These are phyloP conservation scores for Pseudonitzschia delicatissima DNA, from an alignment of 108 stramenopile species.

Conservation along the genomic window DNA sequence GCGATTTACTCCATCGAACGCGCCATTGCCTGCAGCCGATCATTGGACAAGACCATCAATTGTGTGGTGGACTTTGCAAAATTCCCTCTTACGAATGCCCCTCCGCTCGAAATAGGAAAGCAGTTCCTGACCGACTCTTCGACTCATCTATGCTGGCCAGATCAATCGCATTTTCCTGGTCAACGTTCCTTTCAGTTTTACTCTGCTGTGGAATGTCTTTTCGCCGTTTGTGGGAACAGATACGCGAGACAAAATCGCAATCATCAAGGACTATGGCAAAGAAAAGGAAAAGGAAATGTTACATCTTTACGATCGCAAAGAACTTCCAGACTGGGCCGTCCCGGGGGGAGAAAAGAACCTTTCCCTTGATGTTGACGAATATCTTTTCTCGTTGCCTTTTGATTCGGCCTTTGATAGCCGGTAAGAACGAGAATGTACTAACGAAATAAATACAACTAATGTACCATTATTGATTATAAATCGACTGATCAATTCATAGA, in stretches of 20 bases:
- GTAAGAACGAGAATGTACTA: neutral
- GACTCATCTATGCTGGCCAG: constrained; percentile 39
- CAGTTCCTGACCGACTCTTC: constrained; percentile 31
- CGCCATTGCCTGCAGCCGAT: constrained; percentile 40
- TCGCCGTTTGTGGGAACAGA: constrained; percentile 31
- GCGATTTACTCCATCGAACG: constrained; percentile 45
- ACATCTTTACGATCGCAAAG: constrained; percentile 20
- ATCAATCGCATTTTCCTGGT: constrained; percentile 39
- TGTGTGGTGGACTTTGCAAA: constrained; percentile 43
- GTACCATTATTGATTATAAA: too few relatives aligned
- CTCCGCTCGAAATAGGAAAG: constrained; percentile 32
- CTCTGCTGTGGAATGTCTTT: constrained; percentile 37
- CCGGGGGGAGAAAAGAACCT: constrained; percentile 26
- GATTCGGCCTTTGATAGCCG: constrained; percentile 13
- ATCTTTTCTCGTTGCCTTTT: constrained; percentile 18
- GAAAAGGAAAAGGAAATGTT: constrained; percentile 8
- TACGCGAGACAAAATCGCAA: constrained; percentile 31
- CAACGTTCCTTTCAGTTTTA: constrained; percentile 33
- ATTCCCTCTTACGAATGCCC: constrained; percentile 31
- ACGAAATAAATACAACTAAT: too few relatives aligned
- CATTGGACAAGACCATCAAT: constrained; percentile 30
- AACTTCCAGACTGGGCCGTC: constrained; percentile 38
- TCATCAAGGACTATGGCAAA: neutral
- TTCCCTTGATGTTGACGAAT: constrained; percentile 29
- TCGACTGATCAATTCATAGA: too few relatives aligned